Evolutionary conservation across 768 basidiomycete species (phyloP), one percentile per base, ranked within the genome.

Genomic region (Suillus brevipes): DNA sequence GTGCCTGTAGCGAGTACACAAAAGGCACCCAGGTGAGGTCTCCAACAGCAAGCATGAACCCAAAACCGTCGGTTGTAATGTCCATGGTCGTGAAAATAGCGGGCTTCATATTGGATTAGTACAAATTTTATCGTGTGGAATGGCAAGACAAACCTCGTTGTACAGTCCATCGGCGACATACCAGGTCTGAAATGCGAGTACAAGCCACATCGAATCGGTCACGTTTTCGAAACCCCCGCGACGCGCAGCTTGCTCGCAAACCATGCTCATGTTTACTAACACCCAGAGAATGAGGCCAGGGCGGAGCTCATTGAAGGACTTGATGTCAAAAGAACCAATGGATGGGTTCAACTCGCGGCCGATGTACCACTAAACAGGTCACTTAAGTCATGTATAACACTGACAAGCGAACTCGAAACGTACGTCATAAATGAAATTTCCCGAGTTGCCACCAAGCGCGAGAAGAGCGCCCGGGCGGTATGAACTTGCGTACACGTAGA

Each of bases 21-120:
- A 98, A 97, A 13, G 97, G 97, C 13, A 99, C 93, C 91, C 94
- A 98, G 23, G 88, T 78, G 36, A 98, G 85, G 73, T 98, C 95
- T 49, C 97, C 97, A 56, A 97, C 85, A 6, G 94, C 79, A 36
- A 99, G 89, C 97, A 99, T 99, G 84, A 95, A 98, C 8, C 97
- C 97, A 72, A 99, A 98, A 13, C 97, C 97, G 71, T 99, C 97
- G 13, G 92, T 92, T 4, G 90, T 96, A 73, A 99, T 96, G 73
- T 99, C 97, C 93, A 99, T 99, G 4, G 91, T 95, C 1, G 94
- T 96, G 64, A 99, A 83, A 68, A 99, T 84, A 12, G 92, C 90
- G 2, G 92, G 85, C 94, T 97, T 68, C 28, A 49, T 0, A 25
- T 16, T 20, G 40, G 6, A 25, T 55, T 31, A 8, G 28, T 36